Evolutionary conservation across 140 eudicot species (phyloP), one percentile per base, ranked within the genome.

Genomic region (Flaveria floridana): DNA sequence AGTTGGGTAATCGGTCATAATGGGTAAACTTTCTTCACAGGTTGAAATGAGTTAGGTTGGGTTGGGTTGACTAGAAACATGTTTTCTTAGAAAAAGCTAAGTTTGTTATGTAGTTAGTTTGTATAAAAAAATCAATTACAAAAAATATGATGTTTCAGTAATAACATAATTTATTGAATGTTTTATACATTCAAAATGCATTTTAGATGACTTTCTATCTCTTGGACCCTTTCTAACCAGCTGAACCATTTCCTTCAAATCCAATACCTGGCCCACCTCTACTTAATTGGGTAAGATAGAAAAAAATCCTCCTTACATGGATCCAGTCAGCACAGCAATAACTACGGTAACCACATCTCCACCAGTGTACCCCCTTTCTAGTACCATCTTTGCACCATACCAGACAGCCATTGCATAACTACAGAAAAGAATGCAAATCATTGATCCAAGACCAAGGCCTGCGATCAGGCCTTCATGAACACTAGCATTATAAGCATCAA

Each of bases 371-470:
- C 83, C 85, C 74, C 56, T 86, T 71, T 87, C 92, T 19, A 86
- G 58, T 62, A 92, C 82, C 96, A 92, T 57, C 84, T 75, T 87
- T 7, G 87, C 84, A 47, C 97, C 97, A 78, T 78, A 92, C 97
- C 96, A 92, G 25, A 92, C 76, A 30, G 95, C 96, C 80, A 92
- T 76, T 0, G 84, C 88, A 57, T 87, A 92, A 75, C 86, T 80
- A 79, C 89, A 65, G 73, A 85, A 92, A 25, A 76, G 10, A 25
- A 89, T 77, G n/a, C 70, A 76, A 81, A 84, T 51, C 79, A 84
- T 67, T 0, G 83, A 47, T 52, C 98, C 98, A 73, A 87, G 65
- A 65, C 98, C 98, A 10, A 85, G 37, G 26, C 98, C 96, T 46
- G 88, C 63, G 21, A 91, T 87, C 81, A 86, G 70, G 39, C 95